Evolutionary conservation across 2,329 filamentous ascomycete genomes (phyloP).

Genomic region (Clarireedia paspali): DNA sequence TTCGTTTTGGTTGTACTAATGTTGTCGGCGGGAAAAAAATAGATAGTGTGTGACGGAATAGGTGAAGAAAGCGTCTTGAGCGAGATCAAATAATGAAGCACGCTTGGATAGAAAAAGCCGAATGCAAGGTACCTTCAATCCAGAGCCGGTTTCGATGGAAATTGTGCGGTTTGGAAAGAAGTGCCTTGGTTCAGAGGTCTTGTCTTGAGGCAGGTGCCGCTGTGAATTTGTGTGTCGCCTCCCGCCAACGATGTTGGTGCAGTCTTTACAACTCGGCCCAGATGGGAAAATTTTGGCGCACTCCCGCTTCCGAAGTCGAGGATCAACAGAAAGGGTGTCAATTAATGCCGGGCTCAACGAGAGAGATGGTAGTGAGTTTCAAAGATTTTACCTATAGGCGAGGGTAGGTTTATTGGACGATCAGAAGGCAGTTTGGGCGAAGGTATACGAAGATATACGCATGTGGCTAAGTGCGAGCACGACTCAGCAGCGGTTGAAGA

Average conservation of each 20-base stretch:
- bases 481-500: conserved; percentile 1
- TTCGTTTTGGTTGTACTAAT: not conserved
- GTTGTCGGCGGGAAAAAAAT: not conserved
- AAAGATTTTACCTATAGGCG: not conserved
- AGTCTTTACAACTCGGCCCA: not conserved
- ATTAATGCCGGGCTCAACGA: not conserved
- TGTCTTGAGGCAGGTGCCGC: not conserved
- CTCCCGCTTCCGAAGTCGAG: conserved; percentile 1
- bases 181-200: not conserved
- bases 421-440: no score
- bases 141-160: not conserved
- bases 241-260: not conserved
- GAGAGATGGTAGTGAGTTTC: conserved; percentile 5
- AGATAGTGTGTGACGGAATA: not conserved
- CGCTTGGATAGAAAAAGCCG: no score
- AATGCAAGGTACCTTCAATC: not conserved
- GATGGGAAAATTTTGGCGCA: not conserved
- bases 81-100: not conserved
- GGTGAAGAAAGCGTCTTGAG: not conserved
- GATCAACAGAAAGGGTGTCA: not conserved
- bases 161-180: not conserved
- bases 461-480: conserved; percentile 2
- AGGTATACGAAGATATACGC: not conserved
- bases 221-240: not conserved
- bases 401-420: not conserved